Base-by-base conservation (phyloP, 306 rosid species). In the Quercus engelmannii region DNA sequence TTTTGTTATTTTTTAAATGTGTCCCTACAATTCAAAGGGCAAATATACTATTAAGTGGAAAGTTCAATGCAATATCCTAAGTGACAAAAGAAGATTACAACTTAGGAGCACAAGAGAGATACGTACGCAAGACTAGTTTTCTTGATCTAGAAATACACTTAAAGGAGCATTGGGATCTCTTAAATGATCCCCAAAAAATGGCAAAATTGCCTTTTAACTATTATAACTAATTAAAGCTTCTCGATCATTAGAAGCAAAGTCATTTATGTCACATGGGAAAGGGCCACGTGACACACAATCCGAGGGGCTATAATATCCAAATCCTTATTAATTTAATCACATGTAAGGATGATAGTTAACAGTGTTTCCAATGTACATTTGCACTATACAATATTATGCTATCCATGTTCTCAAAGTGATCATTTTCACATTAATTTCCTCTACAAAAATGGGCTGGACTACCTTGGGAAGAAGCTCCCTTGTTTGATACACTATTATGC, bases 131-230 rank as follows among this genome's bases (percentile, higher is more conserved):
- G 73, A 63, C 73, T 59, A 52, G 86, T 82, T 85, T 82, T 77
- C 83, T 81, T 78, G 86, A 75, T 31, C 89, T 85, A 85, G 82
- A 83, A 82, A 62, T 69, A 73, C 81, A 87, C 93, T 81, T 82
- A 83, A 85, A 82, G 89, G 79, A 55, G 82, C 26, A 3, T 82
- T 83, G 74, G 91, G 89, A 87, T 87, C 87, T 82, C 73, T 87
- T 69, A 81, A 83, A 77, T 26, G 57, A 89, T 52, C 74, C 85
- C 82, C 33, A 38, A 83, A 79, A 69, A 65, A 85, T 77, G 82
- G 90, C 79, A 75, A 77, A 79, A 77, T 33, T 26, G 79, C 71
- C 71, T 76, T 76, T 84, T 62, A 78, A 89, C 74, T 69, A 71
- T 41, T 41, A 41, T 41, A 41, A 41, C 46, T 41, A 41, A 41